Conservation (phyloP, 768 basidiomycete genomes). For the Trametes villosa region DNA sequence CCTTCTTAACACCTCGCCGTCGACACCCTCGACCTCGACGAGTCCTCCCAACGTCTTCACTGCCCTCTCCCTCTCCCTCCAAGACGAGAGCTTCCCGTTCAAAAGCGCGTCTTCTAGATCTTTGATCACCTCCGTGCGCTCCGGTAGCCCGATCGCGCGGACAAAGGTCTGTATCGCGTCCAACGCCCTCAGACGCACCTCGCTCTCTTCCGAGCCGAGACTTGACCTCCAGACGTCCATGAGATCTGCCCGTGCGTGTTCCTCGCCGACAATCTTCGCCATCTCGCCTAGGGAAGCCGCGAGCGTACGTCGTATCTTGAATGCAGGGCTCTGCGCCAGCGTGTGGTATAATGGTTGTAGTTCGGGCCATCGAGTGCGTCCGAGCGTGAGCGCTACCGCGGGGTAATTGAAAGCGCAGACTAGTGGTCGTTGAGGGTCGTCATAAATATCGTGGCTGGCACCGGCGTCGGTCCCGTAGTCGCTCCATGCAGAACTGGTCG, state of each 20-base stretch:
- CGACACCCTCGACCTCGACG: slow-evolving; percentile 44
- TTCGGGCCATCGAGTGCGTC: slow-evolving; percentile 72
- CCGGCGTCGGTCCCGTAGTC: slow-evolving; percentile 21
- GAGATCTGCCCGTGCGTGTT: slow-evolving; percentile 69
- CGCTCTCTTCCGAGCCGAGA: slow-evolving; percentile 61
- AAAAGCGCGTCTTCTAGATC: slow-evolving; percentile 52
- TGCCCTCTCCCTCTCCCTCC: slow-evolving; percentile 82
- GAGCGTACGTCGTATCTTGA: slow-evolving; percentile 75
- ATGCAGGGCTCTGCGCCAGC: slow-evolving; percentile 61
- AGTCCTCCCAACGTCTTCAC: slow-evolving; percentile 60
- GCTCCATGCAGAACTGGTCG: slow-evolving; percentile 22
- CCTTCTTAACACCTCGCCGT: slow-evolving; percentile 50
- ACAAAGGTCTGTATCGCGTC: slow-evolving; percentile 68
- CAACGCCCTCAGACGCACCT: slow-evolving; percentile 71
- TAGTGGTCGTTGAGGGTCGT: slow-evolving; percentile 72
- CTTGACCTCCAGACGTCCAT: slow-evolving; percentile 71
- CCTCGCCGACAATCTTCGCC: slow-evolving; percentile 80
- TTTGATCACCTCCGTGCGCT: slow-evolving; percentile 47
- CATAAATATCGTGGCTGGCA: slow-evolving; percentile 38
- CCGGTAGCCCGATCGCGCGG: slow-evolving; percentile 49
- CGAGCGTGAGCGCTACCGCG: slow-evolving; percentile 85
- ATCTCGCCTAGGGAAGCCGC: slow-evolving; percentile 90
- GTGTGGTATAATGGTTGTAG: slow-evolving; percentile 69
- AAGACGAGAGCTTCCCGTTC: slow-evolving; percentile 64
- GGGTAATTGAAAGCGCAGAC: slow-evolving; percentile 92